Evolutionary conservation across 192 early-diverging fungal species (phyloP).

Genomic region (Coemansia sp.): DNA sequence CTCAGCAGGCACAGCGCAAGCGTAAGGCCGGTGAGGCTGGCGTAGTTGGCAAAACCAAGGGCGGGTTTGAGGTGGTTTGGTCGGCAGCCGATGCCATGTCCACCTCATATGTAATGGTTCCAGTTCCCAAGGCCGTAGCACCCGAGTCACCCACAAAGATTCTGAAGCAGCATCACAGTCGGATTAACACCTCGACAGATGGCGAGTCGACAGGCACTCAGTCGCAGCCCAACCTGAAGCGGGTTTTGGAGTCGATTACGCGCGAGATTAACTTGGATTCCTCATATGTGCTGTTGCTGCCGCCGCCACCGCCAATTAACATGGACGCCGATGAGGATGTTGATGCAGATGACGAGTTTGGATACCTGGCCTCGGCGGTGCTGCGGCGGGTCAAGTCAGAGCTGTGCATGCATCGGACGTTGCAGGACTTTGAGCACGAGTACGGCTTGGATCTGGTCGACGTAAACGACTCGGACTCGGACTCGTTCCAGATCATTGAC

Average conservation of each 20-base stretch:
- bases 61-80: slow-evolving; percentile 56
- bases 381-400: slow-evolving; percentile 50
- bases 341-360: slow-evolving; percentile 52
- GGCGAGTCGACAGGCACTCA: slow-evolving; percentile 43
- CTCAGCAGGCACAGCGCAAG: slow-evolving; percentile 32
- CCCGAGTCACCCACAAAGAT: slow-evolving; percentile 56
- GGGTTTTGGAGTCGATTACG: slow-evolving; percentile 51
- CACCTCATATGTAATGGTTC: slow-evolving; percentile 55
- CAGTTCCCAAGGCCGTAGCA: slow-evolving; percentile 36
- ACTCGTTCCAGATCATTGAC: slow-evolving; percentile 53
- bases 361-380: slow-evolving; percentile 33
- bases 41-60: slow-evolving; percentile 52
- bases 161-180: slow-evolving; percentile 43
- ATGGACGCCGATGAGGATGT: slow-evolving; percentile 29
- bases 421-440: slow-evolving; percentile 55
- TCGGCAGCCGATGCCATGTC: slow-evolving; percentile 43
- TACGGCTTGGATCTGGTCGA: slow-evolving; percentile 39
- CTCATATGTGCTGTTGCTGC: slow-evolving; percentile 52
- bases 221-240: slow-evolving; percentile 55
- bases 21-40: slow-evolving; percentile 53
- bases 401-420: slow-evolving; percentile 44
- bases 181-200: slow-evolving; percentile 15
- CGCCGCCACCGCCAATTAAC: slow-evolving; percentile 47
- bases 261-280: slow-evolving; percentile 56
- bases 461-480: slow-evolving; percentile 29